These are phyloP conservation scores for Chrysosphaeria jannelii DNA, from an alignment of 2,329 filamentous ascomycete species.

Conservation along the genomic window DNA sequence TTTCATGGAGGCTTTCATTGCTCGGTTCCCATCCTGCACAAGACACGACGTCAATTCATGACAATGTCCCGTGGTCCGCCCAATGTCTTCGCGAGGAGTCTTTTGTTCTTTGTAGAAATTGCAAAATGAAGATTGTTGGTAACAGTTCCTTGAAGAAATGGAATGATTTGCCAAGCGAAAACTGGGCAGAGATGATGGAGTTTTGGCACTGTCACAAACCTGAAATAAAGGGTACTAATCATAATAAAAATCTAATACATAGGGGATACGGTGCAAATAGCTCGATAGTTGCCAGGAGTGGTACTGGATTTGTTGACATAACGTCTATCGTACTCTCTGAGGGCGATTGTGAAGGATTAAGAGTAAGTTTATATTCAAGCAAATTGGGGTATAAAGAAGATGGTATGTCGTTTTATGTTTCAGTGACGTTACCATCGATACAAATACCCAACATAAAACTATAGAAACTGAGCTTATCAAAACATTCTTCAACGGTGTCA, in stretches of 20 bases:
- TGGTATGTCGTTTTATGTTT: constrained; percentile 12
- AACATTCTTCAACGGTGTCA: background rate
- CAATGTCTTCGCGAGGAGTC: constrained; percentile 12
- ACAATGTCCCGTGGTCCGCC: constrained; percentile 22
- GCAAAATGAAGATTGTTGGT: constrained; percentile 10
- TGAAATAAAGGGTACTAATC: constrained; percentile 7
- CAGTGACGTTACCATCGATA: constrained; percentile 35
- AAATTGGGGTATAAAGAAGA: constrained; percentile 27
- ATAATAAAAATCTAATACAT: constrained; percentile 17
- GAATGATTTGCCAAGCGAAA: constrained; percentile 86
- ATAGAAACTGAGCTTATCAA: background rate
- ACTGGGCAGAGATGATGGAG: constrained; percentile 99
- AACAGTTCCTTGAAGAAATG: no score
- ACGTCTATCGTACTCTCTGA: constrained; percentile 42
- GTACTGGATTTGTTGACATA: constrained; percentile 53
- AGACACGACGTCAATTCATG: no score
- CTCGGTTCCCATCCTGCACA: no score
- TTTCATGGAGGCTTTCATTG: no score
- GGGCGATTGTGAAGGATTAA: constrained; percentile 25
- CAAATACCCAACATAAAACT: constrained; percentile 29
- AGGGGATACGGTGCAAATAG: constrained; percentile 70
- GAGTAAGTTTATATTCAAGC: constrained; percentile 10
- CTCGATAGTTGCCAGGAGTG: constrained; percentile 30
- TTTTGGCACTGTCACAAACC: constrained; percentile 99
- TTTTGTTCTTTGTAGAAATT: constrained; percentile 14